Evolutionary conservation across 768 basidiomycete species (phyloP).

Genomic region (Gautieria morchelliformis): DNA sequence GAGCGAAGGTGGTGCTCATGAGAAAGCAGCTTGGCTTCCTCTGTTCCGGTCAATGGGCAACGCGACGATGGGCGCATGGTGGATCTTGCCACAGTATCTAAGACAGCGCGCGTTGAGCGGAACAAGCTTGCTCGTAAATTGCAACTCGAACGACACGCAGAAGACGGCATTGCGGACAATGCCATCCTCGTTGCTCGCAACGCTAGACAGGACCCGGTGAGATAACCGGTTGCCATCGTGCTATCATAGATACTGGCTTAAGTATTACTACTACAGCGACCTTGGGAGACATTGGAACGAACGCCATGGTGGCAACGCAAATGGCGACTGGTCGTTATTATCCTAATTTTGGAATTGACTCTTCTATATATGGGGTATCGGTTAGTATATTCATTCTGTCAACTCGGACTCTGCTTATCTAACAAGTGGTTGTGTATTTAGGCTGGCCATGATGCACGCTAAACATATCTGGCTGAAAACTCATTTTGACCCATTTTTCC

Average conservation of each 20-base stretch:
- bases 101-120: constrained; percentile 40
- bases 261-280: background rate
- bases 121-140: constrained; percentile 34
- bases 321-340: background rate
- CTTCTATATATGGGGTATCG: constrained; percentile 7
- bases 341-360: constrained; percentile 3
- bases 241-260: background rate
- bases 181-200: background rate
- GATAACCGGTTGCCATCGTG: background rate
- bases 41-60: constrained; percentile 10
- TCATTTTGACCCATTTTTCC: constrained; percentile 72
- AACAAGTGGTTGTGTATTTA: constrained; percentile 12
- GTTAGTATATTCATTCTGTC: background rate
- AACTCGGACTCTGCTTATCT: too few species aligned
- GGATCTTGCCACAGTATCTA: constrained; percentile 45
- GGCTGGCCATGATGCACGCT: constrained; percentile 39
- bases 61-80: constrained; percentile 36
- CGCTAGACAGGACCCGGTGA: background rate
- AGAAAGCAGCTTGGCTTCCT: background rate
- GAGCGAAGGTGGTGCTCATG: background rate
- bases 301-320: constrained; percentile 6
- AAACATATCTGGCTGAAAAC: constrained; percentile 56
- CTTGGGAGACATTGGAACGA: background rate
- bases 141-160: constrained; percentile 27
- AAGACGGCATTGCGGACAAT: constrained; percentile 24